Conservation (phyloP, 805 yeast genomes). For the Saturnispora kantuleensis region DNA sequence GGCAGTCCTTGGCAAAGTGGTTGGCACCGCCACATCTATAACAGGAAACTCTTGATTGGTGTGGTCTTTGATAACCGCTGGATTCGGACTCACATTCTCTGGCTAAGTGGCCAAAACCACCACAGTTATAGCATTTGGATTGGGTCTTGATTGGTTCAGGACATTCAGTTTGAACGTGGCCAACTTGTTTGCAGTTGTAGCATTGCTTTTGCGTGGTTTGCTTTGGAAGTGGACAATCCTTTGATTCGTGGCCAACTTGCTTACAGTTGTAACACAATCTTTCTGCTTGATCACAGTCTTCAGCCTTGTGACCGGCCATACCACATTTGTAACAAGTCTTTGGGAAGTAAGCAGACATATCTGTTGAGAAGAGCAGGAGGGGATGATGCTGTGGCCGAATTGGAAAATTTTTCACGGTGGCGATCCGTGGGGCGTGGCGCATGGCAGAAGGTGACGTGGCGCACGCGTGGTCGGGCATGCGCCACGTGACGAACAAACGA, state of each 20-base stretch:
- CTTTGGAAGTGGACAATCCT: slow-evolving; percentile 82
- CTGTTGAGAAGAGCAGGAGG: background rate
- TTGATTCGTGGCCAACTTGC: slow-evolving; percentile 81
- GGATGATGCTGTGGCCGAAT: background rate
- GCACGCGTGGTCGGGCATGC: no score
- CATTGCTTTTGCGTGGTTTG: slow-evolving; percentile 81
- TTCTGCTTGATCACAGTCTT: slow-evolving; percentile 73
- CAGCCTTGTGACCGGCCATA: slow-evolving; percentile 84
- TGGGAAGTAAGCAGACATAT: slow-evolving; percentile 21
- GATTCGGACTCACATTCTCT: slow-evolving; percentile 47
- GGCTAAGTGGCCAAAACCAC: slow-evolving; percentile 73
- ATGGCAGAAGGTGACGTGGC: no score
- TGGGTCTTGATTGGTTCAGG: slow-evolving; percentile 45
- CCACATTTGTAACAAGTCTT: slow-evolving; percentile 91
- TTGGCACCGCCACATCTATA: slow-evolving; percentile 90
- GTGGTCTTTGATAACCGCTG: slow-evolving; percentile 1
- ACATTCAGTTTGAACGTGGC: slow-evolving; percentile 85
- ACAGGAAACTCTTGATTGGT: slow-evolving; percentile 44
- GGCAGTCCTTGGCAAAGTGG: slow-evolving; percentile 89
- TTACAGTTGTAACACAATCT: slow-evolving; percentile 90
- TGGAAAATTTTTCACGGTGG: background rate
- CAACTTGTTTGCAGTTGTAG: slow-evolving; percentile 85
- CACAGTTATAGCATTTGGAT: slow-evolving; percentile 73
- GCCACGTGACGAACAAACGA: no score
- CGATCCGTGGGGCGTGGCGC: no score